These are phyloP conservation scores for Xerocomellus dryophilus DNA, from an alignment of 768 basidiomycete species.

Conservation along the genomic window DNA sequence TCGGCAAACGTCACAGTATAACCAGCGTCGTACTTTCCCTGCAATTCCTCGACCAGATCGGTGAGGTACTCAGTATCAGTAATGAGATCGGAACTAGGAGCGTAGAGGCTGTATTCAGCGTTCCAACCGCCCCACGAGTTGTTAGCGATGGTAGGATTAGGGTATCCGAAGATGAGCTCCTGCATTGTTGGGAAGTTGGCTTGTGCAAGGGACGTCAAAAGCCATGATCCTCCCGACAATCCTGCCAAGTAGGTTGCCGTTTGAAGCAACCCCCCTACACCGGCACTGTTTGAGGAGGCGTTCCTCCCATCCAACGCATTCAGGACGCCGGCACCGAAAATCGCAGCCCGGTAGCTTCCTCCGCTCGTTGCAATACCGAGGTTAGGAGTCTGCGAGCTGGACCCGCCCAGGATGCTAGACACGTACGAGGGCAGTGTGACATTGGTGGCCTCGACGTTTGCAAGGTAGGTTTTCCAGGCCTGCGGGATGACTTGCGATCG, in stretches of 20 bases:
- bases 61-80: conserved; percentile 17
- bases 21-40: conserved; percentile 32
- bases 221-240: conserved; percentile 44
- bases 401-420: conserved; percentile 27
- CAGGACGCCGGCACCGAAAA: conserved; percentile 51
- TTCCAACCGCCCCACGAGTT: conserved; percentile 36
- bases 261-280: conserved; percentile 52
- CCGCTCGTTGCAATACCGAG: conserved; percentile 54
- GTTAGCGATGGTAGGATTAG: conserved; percentile 12
- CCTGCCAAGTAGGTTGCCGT: conserved; percentile 51
- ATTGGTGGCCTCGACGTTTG: conserved; percentile 34
- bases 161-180: conserved; percentile 36
- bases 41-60: conserved; percentile 24
- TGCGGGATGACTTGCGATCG: conserved; percentile 35
- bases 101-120: conserved; percentile 16
- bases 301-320: conserved; percentile 52
- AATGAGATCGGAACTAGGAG: conserved; percentile 19
- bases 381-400: conserved; percentile 28
- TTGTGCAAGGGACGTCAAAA: conserved; percentile 40
- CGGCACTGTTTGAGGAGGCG: conserved; percentile 36
- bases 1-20: conserved; percentile 32
- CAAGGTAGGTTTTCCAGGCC: conserved; percentile 41
- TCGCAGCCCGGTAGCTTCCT: conserved; percentile 55
- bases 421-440: conserved; percentile 35
- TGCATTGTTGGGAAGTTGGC: conserved; percentile 41